Conservation (phyloP, 2,329 filamentous ascomycete genomes). For the Cladobotryum protrusum region DNA sequence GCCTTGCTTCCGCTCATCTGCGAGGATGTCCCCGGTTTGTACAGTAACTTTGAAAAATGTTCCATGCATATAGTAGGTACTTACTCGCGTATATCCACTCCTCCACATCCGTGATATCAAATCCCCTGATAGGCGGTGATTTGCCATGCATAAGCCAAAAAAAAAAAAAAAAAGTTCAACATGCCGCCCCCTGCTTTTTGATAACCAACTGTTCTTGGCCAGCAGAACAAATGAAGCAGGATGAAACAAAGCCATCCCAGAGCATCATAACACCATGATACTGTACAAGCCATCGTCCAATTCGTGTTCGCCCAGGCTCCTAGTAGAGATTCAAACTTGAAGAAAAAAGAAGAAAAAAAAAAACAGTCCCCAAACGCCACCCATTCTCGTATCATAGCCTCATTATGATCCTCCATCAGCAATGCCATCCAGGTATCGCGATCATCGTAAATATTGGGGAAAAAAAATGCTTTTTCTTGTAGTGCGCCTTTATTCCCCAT, state of each 20-base stretch:
- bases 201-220: too few species aligned
- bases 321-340: background rate
- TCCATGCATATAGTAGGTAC: too few species aligned
- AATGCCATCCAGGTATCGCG: slow-evolving; percentile 4
- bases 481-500: background rate
- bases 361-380: slow-evolving; percentile 4
- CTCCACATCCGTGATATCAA: too few species aligned
- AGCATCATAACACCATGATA: slow-evolving; percentile 6
- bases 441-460: background rate
- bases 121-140: too few species aligned
- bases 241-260: background rate
- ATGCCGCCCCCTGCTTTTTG: background rate
- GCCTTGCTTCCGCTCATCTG: too few species aligned
- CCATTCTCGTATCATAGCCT: slow-evolving; percentile 8
- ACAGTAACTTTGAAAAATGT: too few species aligned
- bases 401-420: slow-evolving; percentile 8
- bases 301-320: background rate
- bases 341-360: background rate
- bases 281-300: background rate
- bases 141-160: too few species aligned
- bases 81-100: too few species aligned
- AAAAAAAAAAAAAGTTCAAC: too few species aligned
- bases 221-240: too few species aligned
- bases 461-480: slow-evolving; percentile 5
- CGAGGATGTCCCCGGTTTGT: too few species aligned